Conservation (phyloP, 768 basidiomycete genomes). For the Pleurotus tuoliensis region DNA sequence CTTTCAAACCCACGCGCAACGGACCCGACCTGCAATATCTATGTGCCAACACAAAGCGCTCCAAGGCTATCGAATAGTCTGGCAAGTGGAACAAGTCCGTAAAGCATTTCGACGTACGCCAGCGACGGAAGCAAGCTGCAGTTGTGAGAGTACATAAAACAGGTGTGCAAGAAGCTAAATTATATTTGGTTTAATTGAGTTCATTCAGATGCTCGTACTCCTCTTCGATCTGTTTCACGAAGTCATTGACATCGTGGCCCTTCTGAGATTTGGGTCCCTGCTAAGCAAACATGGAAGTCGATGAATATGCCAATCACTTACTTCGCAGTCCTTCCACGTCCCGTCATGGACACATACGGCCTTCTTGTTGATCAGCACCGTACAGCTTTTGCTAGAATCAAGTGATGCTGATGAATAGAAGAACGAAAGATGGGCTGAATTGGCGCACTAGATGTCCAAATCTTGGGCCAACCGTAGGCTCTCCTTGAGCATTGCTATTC, state of each 20-base stretch:
- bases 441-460: constrained; percentile 54
- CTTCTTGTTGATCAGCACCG: constrained; percentile 68
- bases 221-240: constrained; percentile 71
- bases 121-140: too few relatives aligned
- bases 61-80: too few relatives aligned
- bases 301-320: constrained; percentile 40
- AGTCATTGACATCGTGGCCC: constrained; percentile 72
- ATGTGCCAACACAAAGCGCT: too few relatives aligned
- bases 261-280: constrained; percentile 67
- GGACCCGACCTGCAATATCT: too few relatives aligned
- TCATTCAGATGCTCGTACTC: constrained; percentile 67
- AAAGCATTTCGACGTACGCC: too few relatives aligned
- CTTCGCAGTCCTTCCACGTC: constrained; percentile 14
- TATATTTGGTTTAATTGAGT: neutral
- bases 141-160: too few relatives aligned
- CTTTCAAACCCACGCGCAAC: too few relatives aligned
- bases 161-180: too few relatives aligned
- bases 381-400: constrained; percentile 75
- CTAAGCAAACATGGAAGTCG: constrained; percentile 47
- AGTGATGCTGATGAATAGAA: constrained; percentile 7
- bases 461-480: constrained; percentile 44
- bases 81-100: too few relatives aligned
- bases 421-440: neutral
- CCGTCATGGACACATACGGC: constrained; percentile 53
- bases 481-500: constrained; percentile 56